A percentile compares a stretch with the other conserved stretches of the same genome.
Evolutionary conservation across 768 basidiomycete species (phyloP).

Genomic region (Psilocybe azurescens): DNA sequence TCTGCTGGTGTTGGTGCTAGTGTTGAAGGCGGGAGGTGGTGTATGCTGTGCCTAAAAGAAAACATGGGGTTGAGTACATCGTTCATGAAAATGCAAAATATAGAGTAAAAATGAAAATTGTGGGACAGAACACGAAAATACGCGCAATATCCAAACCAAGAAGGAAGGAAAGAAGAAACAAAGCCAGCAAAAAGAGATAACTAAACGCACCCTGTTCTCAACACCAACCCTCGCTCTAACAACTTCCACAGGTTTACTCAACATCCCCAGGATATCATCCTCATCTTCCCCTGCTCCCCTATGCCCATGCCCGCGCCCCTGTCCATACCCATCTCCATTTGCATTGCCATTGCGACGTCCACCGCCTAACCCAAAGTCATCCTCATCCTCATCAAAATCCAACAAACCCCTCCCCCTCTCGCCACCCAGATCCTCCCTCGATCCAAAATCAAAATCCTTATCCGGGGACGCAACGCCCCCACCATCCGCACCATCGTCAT

Average conservation of each 20-base stretch:
- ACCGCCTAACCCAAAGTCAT: background rate
- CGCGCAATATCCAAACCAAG: background rate
- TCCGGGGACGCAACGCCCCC: constrained; percentile 40
- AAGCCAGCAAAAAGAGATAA: background rate
- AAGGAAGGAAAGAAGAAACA: background rate
- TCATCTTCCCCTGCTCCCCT: constrained; percentile 38
- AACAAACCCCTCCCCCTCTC: constrained; percentile 20
- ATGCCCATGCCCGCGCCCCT: background rate
- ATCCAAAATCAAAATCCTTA: constrained; percentile 69
- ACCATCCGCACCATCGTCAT: background rate
- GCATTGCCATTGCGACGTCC: background rate
- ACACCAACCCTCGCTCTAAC: constrained; percentile 26
- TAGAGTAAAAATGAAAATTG: background rate
- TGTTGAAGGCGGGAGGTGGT: background rate
- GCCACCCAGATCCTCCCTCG: constrained; percentile 40
- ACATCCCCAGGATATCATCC: constrained; percentile 75
- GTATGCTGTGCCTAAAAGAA: background rate
- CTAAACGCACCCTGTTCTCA: constrained; percentile 20
- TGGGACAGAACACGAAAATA: background rate
- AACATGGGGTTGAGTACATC: background rate
- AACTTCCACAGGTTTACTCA: constrained; percentile 62
- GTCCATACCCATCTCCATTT: background rate
- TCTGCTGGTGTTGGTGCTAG: background rate
- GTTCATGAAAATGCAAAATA: background rate
- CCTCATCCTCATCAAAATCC: constrained; percentile 26